phyloP scores from a whole-genome alignment of 331 rosid genomes.

The Rhamnella rubrinervis region DNA sequence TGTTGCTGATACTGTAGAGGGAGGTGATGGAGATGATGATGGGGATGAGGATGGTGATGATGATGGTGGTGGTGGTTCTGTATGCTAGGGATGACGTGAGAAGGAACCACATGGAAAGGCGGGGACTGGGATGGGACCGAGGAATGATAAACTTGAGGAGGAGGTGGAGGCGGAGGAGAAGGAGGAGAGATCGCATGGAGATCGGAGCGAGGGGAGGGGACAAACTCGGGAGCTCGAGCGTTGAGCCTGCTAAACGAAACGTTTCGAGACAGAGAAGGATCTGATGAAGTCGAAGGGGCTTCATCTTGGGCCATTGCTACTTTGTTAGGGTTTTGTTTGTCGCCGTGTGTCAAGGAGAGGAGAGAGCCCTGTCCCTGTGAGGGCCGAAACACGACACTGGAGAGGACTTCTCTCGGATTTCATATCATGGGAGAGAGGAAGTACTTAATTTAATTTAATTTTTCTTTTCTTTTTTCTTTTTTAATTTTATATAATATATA shows the following conservation, averaged over 20 bases:
- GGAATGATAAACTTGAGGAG: slow-evolving; percentile 44
- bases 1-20: slow-evolving; percentile 41
- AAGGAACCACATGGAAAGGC: slow-evolving; percentile 54
- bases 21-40: slow-evolving; percentile 32
- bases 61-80: slow-evolving; percentile 22
- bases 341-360: too few relatives aligned
- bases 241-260: slow-evolving; percentile 77
- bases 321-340: neutral
- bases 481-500: too few relatives aligned
- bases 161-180: slow-evolving; percentile 47
- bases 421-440: too few relatives aligned
- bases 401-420: too few relatives aligned
- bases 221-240: slow-evolving; percentile 91
- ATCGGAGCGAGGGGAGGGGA: slow-evolving; percentile 53
- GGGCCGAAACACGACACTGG: too few relatives aligned
- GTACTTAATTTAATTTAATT: too few relatives aligned
- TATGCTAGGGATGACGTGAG: slow-evolving; percentile 40
- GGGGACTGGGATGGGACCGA: slow-evolving; percentile 45
- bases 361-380: too few relatives aligned
- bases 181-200: slow-evolving; percentile 43
- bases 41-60: slow-evolving; percentile 23
- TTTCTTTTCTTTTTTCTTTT: too few relatives aligned
- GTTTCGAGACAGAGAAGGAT: slow-evolving; percentile 50
- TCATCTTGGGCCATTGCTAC: slow-evolving; percentile 1
- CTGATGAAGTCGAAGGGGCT: slow-evolving; percentile 30